phyloP scores from a whole-genome alignment of 768 basidiomycete genomes.

The Macrocybe gigantea region DNA sequence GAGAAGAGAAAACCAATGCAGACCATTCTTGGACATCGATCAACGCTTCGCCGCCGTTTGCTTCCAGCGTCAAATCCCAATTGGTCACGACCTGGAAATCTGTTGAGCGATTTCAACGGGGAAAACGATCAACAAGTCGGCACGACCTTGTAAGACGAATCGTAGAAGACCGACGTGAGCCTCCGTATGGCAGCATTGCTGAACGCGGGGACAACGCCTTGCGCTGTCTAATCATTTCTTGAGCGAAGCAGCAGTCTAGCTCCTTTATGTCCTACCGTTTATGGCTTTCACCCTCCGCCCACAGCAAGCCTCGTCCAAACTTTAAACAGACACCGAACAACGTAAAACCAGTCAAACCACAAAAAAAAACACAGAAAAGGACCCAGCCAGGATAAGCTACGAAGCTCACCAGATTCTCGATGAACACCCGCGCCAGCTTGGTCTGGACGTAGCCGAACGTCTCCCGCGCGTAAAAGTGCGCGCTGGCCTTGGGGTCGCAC shows the following conservation, averaged over 20 bases:
- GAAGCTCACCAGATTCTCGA: conserved; percentile 30
- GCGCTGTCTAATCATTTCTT: conserved; percentile 29
- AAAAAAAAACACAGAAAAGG: neutral
- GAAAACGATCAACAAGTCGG: neutral
- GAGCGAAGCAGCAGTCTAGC: neutral
- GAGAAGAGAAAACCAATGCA: neutral
- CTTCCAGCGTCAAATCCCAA: conserved; percentile 17
- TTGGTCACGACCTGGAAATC: conserved; percentile 20
- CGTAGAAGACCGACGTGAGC: conserved; percentile 41
- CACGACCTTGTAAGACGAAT: conserved; percentile 42
- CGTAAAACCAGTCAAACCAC: too few species aligned
- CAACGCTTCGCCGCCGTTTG: conserved; percentile 21
- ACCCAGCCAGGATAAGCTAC: neutral
- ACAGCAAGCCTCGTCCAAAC: conserved; percentile 35
- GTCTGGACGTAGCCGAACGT: conserved; percentile 42
- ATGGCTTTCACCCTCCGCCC: conserved; percentile 42
- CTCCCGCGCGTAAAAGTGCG: conserved; percentile 45
- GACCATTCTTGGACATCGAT: conserved; percentile 47
- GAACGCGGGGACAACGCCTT: conserved; percentile 49
- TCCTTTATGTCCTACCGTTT: conserved; percentile 23
- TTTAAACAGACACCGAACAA: conserved; percentile 3
- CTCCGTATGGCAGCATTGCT: conserved; percentile 44
- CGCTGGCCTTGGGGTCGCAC: conserved; percentile 44
- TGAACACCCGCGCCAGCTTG: conserved; percentile 23
- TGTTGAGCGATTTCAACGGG: neutral